A percentile compares a stretch with the other conserved stretches of the same genome.
phyloP scores from a whole-genome alignment of 1,139 yeast species.

The Candida buenavistaensis region DNA sequence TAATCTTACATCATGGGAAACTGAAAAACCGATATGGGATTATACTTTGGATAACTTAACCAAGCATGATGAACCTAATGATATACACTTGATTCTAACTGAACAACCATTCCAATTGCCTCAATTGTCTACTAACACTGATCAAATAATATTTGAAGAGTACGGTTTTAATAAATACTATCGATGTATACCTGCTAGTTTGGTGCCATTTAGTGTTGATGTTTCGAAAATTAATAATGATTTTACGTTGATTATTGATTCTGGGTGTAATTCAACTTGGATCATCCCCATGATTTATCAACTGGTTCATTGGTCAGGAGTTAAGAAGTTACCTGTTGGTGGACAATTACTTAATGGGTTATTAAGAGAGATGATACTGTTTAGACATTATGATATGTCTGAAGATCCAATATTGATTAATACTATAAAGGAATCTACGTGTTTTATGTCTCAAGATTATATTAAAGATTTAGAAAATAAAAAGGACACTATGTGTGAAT shows the following conservation, averaged over 20 bases:
- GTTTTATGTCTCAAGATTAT: constrained; percentile 64
- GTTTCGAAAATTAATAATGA: constrained; percentile 38
- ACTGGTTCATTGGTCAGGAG: constrained; percentile 74
- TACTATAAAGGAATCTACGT: constrained; percentile 78
- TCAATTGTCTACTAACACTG: constrained; percentile 79
- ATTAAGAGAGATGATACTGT: constrained; percentile 80
- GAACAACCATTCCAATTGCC: constrained; percentile 87
- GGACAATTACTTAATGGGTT: constrained; percentile 84
- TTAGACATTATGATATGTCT: constrained; percentile 89
- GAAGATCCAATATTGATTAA: constrained; percentile 87
- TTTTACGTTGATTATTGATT: constrained; percentile 78
- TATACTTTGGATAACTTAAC: constrained; percentile 47
- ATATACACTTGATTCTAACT: constrained; percentile 56
- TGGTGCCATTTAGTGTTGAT: constrained; percentile 64
- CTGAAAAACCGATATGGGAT: constrained; percentile 94
- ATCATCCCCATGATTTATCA: constrained; percentile 83
- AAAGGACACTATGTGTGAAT: constrained; percentile 47
- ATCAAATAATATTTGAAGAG: constrained; percentile 93
- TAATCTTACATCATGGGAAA: constrained; percentile 88
- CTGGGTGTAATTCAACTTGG: constrained; percentile 89
- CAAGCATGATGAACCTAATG: constrained; percentile 41
- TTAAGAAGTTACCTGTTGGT: constrained; percentile 74
- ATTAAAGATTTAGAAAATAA: constrained; percentile 49
- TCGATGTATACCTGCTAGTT: constrained; percentile 60
- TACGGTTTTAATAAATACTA: constrained; percentile 73